Percentiles rank a stretch among this genome's conserved stretches.
phyloP scores from a whole-genome alignment of 257 asterid genomes.

The Primulina huaijiensis region DNA sequence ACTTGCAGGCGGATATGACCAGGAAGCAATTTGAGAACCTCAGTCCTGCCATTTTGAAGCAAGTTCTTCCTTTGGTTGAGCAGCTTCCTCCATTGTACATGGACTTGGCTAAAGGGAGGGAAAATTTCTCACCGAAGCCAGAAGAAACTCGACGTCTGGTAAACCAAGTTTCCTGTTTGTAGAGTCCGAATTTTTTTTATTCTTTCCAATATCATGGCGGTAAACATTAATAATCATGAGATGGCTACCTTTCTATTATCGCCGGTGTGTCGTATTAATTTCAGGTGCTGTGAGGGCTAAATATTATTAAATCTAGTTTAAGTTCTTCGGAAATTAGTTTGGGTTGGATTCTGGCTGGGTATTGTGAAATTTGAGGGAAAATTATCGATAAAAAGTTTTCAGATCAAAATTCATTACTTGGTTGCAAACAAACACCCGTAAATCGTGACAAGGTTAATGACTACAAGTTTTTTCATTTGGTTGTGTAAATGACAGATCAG shows the following conservation, averaged over 20 bases:
- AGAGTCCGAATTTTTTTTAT: too few relatives aligned
- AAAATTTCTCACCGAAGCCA: slow-evolving; percentile 76
- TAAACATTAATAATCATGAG: background rate
- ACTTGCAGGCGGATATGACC: slow-evolving; percentile 88
- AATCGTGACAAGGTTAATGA: background rate
- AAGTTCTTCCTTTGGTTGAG: slow-evolving; percentile 89
- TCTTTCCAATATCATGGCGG: background rate
- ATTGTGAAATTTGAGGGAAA: background rate
- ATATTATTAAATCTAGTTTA: too few relatives aligned
- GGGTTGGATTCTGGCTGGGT: background rate
- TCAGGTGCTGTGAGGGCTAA: background rate
- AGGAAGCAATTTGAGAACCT: slow-evolving; percentile 82
- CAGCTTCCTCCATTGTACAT: slow-evolving; percentile 92
- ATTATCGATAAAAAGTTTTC: background rate
- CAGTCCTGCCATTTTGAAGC: slow-evolving; percentile 87
- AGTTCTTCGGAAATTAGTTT: background rate
- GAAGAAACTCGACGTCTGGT: slow-evolving; percentile 92
- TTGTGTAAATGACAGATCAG: slow-evolving; percentile 53
- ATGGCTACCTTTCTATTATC: background rate
- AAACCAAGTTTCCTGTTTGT: slow-evolving; percentile 19
- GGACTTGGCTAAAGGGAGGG: slow-evolving; percentile 93
- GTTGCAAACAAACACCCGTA: background rate
- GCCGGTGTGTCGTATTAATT: too few relatives aligned
- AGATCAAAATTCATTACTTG: background rate
- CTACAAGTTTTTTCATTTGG: slow-evolving; percentile 1